Evolutionary conservation across 2,329 filamentous ascomycete genomes (phyloP).

Genomic region (Aspergillus sp.): DNA sequence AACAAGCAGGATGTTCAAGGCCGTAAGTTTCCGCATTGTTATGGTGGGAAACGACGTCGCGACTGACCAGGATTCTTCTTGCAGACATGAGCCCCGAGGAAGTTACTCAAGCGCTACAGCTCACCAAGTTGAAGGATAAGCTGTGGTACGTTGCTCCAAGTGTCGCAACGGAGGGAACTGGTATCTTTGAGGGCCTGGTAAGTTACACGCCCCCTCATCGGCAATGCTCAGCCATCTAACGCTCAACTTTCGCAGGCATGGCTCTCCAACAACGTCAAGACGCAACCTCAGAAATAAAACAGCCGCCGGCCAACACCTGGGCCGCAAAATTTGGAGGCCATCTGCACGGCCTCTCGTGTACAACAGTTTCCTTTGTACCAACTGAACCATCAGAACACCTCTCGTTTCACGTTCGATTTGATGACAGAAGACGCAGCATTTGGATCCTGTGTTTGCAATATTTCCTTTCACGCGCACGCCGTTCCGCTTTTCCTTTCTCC

Average conservation of each 20-base stretch:
- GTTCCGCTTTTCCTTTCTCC: slow-evolving; percentile 25
- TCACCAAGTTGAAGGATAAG: slow-evolving; percentile 77
- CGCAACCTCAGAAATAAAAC: slow-evolving; percentile 44
- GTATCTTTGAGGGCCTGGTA: slow-evolving; percentile 76
- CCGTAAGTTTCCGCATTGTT: slow-evolving; percentile 53
- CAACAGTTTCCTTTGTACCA: slow-evolving; percentile 31
- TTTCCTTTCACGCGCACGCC: slow-evolving; percentile 25
- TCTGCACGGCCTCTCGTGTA: slow-evolving; percentile 31
- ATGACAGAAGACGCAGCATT: slow-evolving; percentile 47
- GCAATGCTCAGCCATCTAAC: slow-evolving; percentile 13
- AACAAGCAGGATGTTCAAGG: slow-evolving; percentile 97
- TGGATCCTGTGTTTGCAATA: slow-evolving; percentile 26
- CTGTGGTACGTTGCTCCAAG: slow-evolving; percentile 83
- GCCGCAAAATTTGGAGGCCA: not conserved
- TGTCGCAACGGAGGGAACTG: slow-evolving; percentile 78
- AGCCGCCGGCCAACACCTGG: slow-evolving; percentile 7
- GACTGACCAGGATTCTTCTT: slow-evolving; percentile 20
- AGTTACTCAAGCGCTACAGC: slow-evolving; percentile 74
- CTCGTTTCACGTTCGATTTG: slow-evolving; percentile 41
- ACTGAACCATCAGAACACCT: slow-evolving; percentile 24
- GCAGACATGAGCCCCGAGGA: slow-evolving; percentile 77
- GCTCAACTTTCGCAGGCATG: slow-evolving; percentile 55
- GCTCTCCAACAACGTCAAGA: slow-evolving; percentile 83
- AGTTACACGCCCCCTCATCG: slow-evolving; percentile 26
- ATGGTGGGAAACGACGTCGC: not conserved